Evolutionary conservation across 257 asterid species (phyloP).

Genomic region (Nicotiana noctiflora): DNA sequence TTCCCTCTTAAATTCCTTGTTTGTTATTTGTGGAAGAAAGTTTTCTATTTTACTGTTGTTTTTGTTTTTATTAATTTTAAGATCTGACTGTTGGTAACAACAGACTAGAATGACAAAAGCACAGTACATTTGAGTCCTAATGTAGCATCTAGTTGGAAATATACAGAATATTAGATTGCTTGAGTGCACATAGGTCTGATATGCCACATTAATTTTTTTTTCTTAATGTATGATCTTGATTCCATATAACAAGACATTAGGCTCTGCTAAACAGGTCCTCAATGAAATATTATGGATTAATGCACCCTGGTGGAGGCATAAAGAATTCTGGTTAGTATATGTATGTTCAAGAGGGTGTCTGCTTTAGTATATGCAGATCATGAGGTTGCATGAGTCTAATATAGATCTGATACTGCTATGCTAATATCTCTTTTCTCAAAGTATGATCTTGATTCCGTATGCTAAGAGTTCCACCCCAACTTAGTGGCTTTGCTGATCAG

Average conservation of each 20-base stretch:
- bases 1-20: not conserved
- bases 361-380: not conserved
- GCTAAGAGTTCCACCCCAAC: not conserved
- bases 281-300: not conserved
- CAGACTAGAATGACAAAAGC: not conserved
- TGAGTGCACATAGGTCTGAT: not conserved
- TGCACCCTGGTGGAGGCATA: not conserved
- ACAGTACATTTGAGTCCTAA: not conserved
- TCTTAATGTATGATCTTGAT: not conserved
- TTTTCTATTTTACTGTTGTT: not conserved
- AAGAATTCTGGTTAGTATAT: not conserved
- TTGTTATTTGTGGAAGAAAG: not conserved
- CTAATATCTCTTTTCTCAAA: not conserved
- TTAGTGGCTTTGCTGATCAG: not conserved
- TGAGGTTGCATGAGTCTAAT: not conserved
- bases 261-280: not conserved
- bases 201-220: not conserved
- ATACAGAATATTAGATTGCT: constrained; percentile 1
- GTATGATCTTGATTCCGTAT: not conserved
- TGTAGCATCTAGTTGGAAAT: constrained; percentile 1
- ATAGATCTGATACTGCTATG: not conserved
- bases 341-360: constrained; percentile 1
- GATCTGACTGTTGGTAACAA: not conserved
- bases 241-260: not conserved
- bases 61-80: not conserved